A percentile compares a stretch with the other conserved stretches of the same genome.
Evolutionary conservation across 1,139 yeast genomes (phyloP).

Genomic region (Yamadazyma atlantica): DNA sequence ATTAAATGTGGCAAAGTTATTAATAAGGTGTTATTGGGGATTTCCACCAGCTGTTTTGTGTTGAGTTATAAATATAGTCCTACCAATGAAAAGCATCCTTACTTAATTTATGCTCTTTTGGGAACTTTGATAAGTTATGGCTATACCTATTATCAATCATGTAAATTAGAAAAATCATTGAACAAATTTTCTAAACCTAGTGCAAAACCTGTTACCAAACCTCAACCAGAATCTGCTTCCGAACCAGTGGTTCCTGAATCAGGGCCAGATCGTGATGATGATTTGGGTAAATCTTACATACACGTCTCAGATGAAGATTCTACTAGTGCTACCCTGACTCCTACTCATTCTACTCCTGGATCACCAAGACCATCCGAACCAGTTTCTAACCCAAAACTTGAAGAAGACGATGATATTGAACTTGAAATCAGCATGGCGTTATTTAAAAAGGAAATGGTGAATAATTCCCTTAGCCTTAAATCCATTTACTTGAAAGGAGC

Average conservation of each 20-base stretch:
- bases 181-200: constrained; percentile 12
- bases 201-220: constrained; percentile 4
- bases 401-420: constrained; percentile 24
- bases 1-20: constrained; percentile 29
- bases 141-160: constrained; percentile 23
- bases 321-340: constrained; percentile 33
- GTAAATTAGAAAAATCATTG: constrained; percentile 18
- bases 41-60: constrained; percentile 40
- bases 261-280: constrained; percentile 23
- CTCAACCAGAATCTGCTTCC: constrained; percentile 3
- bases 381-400: constrained; percentile 1
- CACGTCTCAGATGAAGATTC: constrained; percentile 49
- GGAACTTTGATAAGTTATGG: constrained; percentile 42
- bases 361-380: constrained; percentile 26
- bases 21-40: constrained; percentile 32
- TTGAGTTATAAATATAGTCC: constrained; percentile 45
- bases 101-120: constrained; percentile 54
- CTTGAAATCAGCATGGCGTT: constrained; percentile 43
- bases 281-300: constrained; percentile 50
- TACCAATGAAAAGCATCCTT: constrained; percentile 51
- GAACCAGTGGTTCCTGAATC: constrained; percentile 1
- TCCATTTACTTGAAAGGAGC: constrained; percentile 35
- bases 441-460: constrained; percentile 37
- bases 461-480: constrained; percentile 31
- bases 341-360: constrained; percentile 27